Evolutionary conservation across 2,329 filamentous ascomycete species (phyloP).

Genomic region (Beauveria sp.): DNA sequence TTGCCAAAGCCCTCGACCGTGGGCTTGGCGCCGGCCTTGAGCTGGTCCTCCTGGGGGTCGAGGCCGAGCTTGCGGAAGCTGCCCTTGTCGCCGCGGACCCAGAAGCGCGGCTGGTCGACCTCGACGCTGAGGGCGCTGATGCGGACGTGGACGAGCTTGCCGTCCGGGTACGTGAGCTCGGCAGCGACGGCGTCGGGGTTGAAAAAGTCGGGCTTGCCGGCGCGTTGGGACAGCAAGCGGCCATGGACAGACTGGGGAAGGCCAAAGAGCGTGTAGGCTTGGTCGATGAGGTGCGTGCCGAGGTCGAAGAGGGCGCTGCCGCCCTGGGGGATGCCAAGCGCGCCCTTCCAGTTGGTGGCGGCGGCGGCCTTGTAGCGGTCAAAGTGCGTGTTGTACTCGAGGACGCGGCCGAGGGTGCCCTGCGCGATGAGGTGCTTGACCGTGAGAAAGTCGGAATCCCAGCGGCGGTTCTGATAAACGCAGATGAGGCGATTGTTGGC

Average conservation of each 20-base stretch:
- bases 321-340: constrained; percentile 49
- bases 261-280: constrained; percentile 64
- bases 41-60: constrained; percentile 69
- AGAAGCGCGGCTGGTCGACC: constrained; percentile 63
- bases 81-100: constrained; percentile 67
- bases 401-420: constrained; percentile 58
- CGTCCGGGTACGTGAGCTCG: constrained; percentile 56
- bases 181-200: constrained; percentile 55
- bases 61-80: constrained; percentile 66
- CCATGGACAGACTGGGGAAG: constrained; percentile 59
- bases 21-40: constrained; percentile 55
- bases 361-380: constrained; percentile 61
- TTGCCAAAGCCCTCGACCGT: constrained; percentile 56
- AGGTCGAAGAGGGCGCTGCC: constrained; percentile 67
- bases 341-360: constrained; percentile 59
- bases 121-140: constrained; percentile 63
- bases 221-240: constrained; percentile 59
- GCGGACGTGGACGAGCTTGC: constrained; percentile 60
- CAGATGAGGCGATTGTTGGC: constrained; percentile 46
- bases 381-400: constrained; percentile 75
- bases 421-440: constrained; percentile 54
- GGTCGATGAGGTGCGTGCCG: constrained; percentile 69
- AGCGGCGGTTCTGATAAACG: constrained; percentile 72
- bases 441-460: constrained; percentile 70
- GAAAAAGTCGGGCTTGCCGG: constrained; percentile 32